Percentiles rank a stretch among this genome's conserved stretches.
phyloP scores from a whole-genome alignment of 768 basidiomycete genomes.

The Phylloporus sp. region DNA sequence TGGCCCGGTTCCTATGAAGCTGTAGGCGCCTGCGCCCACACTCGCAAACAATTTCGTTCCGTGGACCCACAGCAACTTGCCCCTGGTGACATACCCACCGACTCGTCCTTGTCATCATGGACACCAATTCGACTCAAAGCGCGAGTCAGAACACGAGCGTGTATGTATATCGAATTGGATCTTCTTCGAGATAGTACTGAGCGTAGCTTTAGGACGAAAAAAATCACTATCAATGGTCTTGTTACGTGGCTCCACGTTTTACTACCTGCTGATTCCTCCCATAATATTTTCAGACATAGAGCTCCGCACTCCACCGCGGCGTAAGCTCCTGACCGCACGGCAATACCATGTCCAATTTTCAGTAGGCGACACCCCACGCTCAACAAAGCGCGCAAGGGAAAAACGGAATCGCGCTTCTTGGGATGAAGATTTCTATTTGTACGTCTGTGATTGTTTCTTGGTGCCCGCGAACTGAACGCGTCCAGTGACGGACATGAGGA shows the following conservation, averaged over 20 bases:
- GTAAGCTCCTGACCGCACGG: constrained; percentile 1
- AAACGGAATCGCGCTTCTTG: constrained; percentile 4
- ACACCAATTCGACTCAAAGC: not conserved
- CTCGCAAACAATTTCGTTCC: constrained; percentile 10
- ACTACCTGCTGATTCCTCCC: not conserved
- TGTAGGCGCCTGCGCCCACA: constrained; percentile 17
- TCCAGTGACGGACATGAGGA: constrained; percentile 13
- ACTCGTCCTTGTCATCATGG: not conserved
- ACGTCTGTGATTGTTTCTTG: not conserved
- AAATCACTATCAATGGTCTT: constrained; percentile 12
- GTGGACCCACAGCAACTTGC: constrained; percentile 6
- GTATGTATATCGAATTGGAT: constrained; percentile 2
- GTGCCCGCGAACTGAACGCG: not conserved
- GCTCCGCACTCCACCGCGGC: constrained; percentile 6
- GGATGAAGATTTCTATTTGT: constrained; percentile 17
- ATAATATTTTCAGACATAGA: constrained; percentile 8
- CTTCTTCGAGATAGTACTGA: not conserved
- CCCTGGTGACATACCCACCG: not conserved
- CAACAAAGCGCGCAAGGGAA: constrained; percentile 14
- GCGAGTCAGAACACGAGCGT: not conserved
- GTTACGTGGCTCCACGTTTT: not conserved
- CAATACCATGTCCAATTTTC: constrained; percentile 12
- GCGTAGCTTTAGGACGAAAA: constrained; percentile 2
- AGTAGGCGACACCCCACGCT: constrained; percentile 7
- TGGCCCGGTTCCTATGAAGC: not conserved